Evolutionary conservation across 2,329 filamentous ascomycete species (phyloP), one percentile per base, ranked within the genome.

Genomic region (Madurella fahalii): DNA sequence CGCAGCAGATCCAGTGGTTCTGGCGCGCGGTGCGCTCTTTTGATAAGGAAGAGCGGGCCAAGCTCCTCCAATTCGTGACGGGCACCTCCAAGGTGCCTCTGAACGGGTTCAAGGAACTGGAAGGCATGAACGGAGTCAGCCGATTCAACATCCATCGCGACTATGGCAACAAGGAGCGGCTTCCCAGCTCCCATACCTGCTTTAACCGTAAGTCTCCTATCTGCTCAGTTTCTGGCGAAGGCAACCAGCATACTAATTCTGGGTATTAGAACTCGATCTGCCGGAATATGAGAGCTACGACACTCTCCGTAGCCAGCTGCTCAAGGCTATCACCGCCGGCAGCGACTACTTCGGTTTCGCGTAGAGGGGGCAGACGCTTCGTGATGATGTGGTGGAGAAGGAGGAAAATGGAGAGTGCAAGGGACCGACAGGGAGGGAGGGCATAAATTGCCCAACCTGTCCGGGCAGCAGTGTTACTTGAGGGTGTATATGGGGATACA

Each of bases 121-220:
- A 99, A 75, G 95, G 94, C 62, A 99, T 99, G 94, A 97, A 99
- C 68, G 94, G 94, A 40, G 86, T 97, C 71, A 96, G 89, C 72
- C 86, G 90, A 61, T 99, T 99, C 84, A 99, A 97, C 71, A 97
- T 99, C 60, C 94, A 99, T 70, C 90, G 94, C 61, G 94, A 97
- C 72, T 96, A 95, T 73, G 92, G 93, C 65, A 93, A 88, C 77
- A 97, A 96, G 74, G 90, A 96, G 68, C 88, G 94, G 63, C 80
- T 99, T 61, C 94, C 94, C 53, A 95, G 90, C 65, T 96, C 92
- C 65, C 95, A 99, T 72, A 99, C 94, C 60, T 99, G 94, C 79
- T 99, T 99, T 77, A 99, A 99, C 72, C 94, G 91, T 96, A 83
- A 87, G 90, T 87, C 44, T 51, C 20, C 40, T 18, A 25, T 15